Evolutionary conservation across 2,329 filamentous ascomycete species (phyloP).

Genomic region (Furcasterigmium sp.): DNA sequence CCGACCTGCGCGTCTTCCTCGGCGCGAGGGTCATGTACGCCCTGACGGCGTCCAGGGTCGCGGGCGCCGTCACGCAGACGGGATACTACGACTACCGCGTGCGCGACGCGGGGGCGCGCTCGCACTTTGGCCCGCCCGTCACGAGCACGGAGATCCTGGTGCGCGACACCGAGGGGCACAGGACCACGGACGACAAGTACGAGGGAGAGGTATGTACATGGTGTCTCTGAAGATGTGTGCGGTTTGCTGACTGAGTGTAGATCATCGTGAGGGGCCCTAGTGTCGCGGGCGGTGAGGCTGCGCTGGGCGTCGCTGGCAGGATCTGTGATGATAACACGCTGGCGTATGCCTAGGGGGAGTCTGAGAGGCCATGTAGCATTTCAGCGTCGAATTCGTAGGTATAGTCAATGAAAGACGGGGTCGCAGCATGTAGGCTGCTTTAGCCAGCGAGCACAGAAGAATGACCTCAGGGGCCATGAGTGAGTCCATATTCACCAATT

Average conservation of each 20-base stretch:
- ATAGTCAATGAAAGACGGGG: too few species aligned
- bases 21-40: constrained; percentile 80
- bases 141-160: constrained; percentile 76
- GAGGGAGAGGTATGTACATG: constrained; percentile 59
- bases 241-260: constrained; percentile 28
- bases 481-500: too few species aligned
- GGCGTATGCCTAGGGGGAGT: constrained; percentile 38
- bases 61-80: constrained; percentile 83
- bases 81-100: constrained; percentile 81
- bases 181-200: constrained; percentile 57
- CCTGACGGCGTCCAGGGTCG: constrained; percentile 75
- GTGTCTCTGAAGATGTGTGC: neutral
- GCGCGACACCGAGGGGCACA: constrained; percentile 53
- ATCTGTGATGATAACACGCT: constrained; percentile 72
- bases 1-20: constrained; percentile 77
- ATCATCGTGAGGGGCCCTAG: constrained; percentile 69
- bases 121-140: constrained; percentile 79
- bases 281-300: constrained; percentile 62
- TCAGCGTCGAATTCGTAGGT: neutral
- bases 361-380: neutral
- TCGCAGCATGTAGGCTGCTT: too few species aligned
- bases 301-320: constrained; percentile 57
- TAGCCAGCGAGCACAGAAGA: too few species aligned
- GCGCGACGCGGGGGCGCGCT: constrained; percentile 27
- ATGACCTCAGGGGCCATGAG: too few species aligned